Evolutionary conservation across 2,329 filamentous ascomycete genomes (phyloP).

Genomic region (Fusarium verrucosum): DNA sequence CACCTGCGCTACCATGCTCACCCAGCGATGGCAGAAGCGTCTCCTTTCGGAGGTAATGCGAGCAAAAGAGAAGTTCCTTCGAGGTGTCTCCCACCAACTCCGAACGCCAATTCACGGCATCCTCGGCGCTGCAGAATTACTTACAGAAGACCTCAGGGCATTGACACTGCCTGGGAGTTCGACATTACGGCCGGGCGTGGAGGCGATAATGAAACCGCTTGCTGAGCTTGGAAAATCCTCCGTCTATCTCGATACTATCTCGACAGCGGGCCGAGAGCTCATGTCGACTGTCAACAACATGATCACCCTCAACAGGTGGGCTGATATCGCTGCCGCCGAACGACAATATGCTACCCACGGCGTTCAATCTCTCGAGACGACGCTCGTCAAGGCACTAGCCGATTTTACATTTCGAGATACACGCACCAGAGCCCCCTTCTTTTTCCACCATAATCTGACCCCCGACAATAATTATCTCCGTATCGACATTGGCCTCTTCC

Average conservation of each 20-base stretch:
- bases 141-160: constrained; percentile 53
- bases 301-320: constrained; percentile 54
- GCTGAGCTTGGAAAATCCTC: constrained; percentile 2
- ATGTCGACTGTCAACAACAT: constrained; percentile 57
- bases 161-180: constrained; percentile 12
- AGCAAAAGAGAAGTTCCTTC: constrained; percentile 56
- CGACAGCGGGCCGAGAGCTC: constrained; percentile 52
- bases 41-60: constrained; percentile 52
- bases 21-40: constrained; percentile 51
- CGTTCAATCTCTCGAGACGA: constrained; percentile 21
- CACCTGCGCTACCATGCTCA: constrained; percentile 51
- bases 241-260: constrained; percentile 49
- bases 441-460: constrained; percentile 23
- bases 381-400: constrained; percentile 19
- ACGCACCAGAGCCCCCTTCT: constrained; percentile 21
- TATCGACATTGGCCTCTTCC: constrained; percentile 51
- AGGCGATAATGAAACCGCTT: constrained; percentile 7
- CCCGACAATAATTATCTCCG: constrained; percentile 45
- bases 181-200: background rate
- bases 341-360: constrained; percentile 43
- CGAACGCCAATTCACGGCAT: constrained; percentile 60
- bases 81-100: constrained; percentile 58
- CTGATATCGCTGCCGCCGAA: constrained; percentile 46
- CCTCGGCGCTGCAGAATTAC: constrained; percentile 50
- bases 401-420: constrained; percentile 5